These are phyloP conservation scores for Diplosphaera chodatii DNA, from an alignment of 139 green algal species.

Conservation along the genomic window DNA sequence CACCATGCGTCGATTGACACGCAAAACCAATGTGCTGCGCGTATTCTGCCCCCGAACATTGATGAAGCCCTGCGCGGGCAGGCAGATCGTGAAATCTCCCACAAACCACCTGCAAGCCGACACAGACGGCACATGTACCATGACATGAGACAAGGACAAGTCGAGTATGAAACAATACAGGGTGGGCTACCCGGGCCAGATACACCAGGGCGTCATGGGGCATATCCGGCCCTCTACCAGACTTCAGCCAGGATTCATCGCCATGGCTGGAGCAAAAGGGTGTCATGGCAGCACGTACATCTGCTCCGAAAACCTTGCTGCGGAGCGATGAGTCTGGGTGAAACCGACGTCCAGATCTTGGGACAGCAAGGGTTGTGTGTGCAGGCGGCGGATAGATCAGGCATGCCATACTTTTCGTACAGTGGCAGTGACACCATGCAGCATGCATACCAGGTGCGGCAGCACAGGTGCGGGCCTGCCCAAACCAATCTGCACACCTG, in stretches of 20 bases:
- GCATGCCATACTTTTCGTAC: neutral
- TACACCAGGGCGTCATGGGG: too few relatives aligned
- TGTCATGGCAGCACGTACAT: too few relatives aligned
- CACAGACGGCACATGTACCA: neutral
- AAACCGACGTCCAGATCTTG: too few relatives aligned
- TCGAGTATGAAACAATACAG: too few relatives aligned
- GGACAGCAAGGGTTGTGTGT: too few relatives aligned
- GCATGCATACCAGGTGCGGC: neutral
- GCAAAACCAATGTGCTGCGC: conserved; percentile 77
- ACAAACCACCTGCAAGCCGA: neutral
- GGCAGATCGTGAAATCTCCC: too few relatives aligned
- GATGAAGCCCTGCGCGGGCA: conserved; percentile 60
- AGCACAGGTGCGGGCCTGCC: conserved; percentile 67
- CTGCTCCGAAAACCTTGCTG: neutral
- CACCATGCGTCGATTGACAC: conserved; percentile 91
- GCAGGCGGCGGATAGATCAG: too few relatives aligned
- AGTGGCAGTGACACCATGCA: conserved; percentile 14
- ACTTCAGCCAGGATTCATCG: too few relatives aligned
- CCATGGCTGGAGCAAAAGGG: too few relatives aligned
- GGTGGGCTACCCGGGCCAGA: too few relatives aligned
- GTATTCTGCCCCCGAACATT: conserved; percentile 64
- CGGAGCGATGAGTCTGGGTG: neutral
- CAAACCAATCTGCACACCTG: too few relatives aligned
- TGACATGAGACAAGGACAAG: neutral
- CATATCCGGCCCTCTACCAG: too few relatives aligned